These are phyloP conservation scores for Penicillium sp. DNA, from an alignment of 2,329 filamentous ascomycete genomes.

Conservation along the genomic window DNA sequence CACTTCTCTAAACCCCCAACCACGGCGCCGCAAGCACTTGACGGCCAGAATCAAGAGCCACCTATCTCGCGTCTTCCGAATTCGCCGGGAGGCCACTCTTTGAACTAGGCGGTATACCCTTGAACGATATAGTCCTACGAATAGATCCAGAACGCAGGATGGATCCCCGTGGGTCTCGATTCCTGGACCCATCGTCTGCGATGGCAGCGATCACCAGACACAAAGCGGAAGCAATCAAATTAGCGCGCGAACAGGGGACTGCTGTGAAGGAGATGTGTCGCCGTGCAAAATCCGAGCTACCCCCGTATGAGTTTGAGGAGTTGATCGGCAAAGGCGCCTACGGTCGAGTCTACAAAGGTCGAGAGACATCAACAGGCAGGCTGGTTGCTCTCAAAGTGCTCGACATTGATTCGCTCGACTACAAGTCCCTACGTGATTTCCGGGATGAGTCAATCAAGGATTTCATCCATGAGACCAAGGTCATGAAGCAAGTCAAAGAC, in stretches of 20 bases:
- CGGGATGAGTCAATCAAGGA: slow-evolving; percentile 48
- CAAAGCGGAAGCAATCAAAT: slow-evolving; percentile 44
- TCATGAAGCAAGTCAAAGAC: slow-evolving; percentile 58
- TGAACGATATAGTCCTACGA: neutral
- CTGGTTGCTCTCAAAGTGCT: slow-evolving; percentile 50
- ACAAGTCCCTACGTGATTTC: slow-evolving; percentile 42
- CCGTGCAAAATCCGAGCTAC: slow-evolving; percentile 40
- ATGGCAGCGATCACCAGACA: slow-evolving; percentile 45
- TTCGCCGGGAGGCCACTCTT: neutral
- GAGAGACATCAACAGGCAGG: slow-evolving; percentile 35
- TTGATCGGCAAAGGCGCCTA: slow-evolving; percentile 49
- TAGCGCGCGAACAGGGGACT: slow-evolving; percentile 43
- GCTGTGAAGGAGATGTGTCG: slow-evolving; percentile 46
- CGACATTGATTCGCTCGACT: slow-evolving; percentile 47
- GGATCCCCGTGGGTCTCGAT: slow-evolving; percentile 30
- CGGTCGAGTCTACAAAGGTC: slow-evolving; percentile 48
- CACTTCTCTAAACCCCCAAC: neutral
- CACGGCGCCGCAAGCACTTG: neutral
- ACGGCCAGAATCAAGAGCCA: neutral
- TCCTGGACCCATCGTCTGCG: slow-evolving; percentile 40
- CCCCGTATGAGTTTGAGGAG: slow-evolving; percentile 47
- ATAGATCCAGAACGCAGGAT: slow-evolving; percentile 17
- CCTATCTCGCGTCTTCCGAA: neutral
- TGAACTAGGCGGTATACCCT: neutral
- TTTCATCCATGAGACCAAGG: slow-evolving; percentile 58